phyloP scores from a whole-genome alignment of 78 protist species.

The Chrysochromulina tobinii region DNA sequence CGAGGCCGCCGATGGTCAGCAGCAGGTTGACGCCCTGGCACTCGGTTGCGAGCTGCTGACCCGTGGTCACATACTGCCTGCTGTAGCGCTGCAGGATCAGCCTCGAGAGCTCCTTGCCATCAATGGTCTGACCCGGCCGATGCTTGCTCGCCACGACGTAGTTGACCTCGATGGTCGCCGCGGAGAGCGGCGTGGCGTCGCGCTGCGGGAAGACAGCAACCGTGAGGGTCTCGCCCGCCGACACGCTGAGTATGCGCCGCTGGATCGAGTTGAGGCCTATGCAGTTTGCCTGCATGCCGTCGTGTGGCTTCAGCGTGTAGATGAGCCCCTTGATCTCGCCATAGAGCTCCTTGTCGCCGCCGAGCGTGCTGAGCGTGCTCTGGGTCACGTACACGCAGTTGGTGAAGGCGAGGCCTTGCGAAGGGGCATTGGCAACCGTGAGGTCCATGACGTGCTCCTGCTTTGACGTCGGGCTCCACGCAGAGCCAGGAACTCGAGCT shows the following conservation, averaged over 20 bases:
- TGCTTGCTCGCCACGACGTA: not conserved
- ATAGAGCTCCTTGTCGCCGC: not conserved
- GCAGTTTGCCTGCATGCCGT: not conserved
- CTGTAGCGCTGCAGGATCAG: not conserved
- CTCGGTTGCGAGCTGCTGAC: constrained; percentile 3
- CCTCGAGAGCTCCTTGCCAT: not conserved
- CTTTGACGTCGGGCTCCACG: too few species aligned
- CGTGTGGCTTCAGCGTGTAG: not conserved
- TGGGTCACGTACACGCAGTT: constrained; percentile 7
- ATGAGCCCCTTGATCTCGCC: not conserved
- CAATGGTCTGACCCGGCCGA: not conserved
- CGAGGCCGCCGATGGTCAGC: not conserved
- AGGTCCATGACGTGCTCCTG: too few species aligned
- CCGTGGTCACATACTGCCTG: not conserved
- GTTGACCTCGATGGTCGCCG: not conserved
- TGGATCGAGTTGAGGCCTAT: constrained; percentile 14
- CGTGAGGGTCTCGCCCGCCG: not conserved
- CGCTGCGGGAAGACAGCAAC: not conserved
- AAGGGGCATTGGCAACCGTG: not conserved
- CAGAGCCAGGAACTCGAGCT: too few species aligned
- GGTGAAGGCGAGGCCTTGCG: constrained; percentile 19
- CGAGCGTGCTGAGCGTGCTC: too few species aligned
- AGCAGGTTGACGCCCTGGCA: constrained; percentile 11
- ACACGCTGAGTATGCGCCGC: not conserved
- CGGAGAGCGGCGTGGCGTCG: not conserved